Evolutionary conservation across 352 stramenopile species (phyloP), one percentile per base, ranked within the genome.

Genomic region (Globisporangium acanthophoron): DNA sequence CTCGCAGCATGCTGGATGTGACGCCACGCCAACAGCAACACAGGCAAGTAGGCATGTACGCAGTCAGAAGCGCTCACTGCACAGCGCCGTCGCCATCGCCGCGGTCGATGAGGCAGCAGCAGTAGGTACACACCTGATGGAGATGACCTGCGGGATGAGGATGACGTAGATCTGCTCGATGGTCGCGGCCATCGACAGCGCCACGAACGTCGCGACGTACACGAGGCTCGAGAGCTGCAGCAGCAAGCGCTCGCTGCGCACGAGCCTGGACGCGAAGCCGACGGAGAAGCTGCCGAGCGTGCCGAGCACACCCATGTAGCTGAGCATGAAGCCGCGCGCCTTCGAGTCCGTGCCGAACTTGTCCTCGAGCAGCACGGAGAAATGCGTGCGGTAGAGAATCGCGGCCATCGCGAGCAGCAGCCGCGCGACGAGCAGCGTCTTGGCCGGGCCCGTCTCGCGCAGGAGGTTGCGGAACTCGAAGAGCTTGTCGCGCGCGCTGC

Each of bases 331-430:
- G 16, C 83, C 83, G 21, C 83, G 64, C 21, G 70, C 62, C 40
- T 74, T 78, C 20, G 83, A 74, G 58, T 88, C 78, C 60, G 81
- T 77, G 16, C 66, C 70, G 35, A 89, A 91, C 63, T 93, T 93
- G 58, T 90, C 83, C 67, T 93, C 80, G 3, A 93, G 65, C 44
- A 93, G 58, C 47, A 79, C 71, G 9, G 79, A 85, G 37, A 93
- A 93, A 50, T 93, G 83, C 12, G 80, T 88, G 41, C 83, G 80
- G 39, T 90, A 90, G 29, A 93, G 55, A 60, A 93, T 87, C 39
- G 77, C 77, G 9, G 80, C 78, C 71, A 88, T 88, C 8, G 83
- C 77, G 55, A 91, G 74, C 61, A 93, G 61, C 41, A 93, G 56
- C 2, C 80, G 80, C 39, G 82, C 83, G 45, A 88, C 39, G 37